Evolutionary conservation across 345 rosid genomes (phyloP).

Genomic region (Atalantia buxifolia): DNA sequence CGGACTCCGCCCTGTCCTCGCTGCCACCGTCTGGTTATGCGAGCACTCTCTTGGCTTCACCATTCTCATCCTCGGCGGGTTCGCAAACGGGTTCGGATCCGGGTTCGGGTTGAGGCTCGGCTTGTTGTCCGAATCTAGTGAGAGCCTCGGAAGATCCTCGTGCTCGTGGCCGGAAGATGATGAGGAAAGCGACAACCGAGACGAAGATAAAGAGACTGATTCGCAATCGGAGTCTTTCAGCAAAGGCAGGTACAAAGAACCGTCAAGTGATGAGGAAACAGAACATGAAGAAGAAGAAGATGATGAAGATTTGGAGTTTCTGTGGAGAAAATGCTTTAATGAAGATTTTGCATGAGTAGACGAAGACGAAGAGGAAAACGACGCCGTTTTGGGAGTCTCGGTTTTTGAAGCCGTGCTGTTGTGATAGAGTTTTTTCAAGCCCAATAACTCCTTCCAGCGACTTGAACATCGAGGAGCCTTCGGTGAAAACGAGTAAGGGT

Average conservation of each 20-base stretch:
- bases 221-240: conserved; percentile 65
- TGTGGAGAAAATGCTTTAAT: conserved; percentile 59
- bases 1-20: conserved; percentile 59
- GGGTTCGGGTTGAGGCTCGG: conserved; percentile 29
- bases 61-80: conserved; percentile 61
- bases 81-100: conserved; percentile 60
- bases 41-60: conserved; percentile 49
- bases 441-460: conserved; percentile 90
- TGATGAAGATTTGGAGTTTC: conserved; percentile 52
- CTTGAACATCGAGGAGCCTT: conserved; percentile 88
- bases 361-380: conserved; percentile 21
- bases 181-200: conserved; percentile 81
- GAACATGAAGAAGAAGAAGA: conserved; percentile 20
- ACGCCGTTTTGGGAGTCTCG: conserved; percentile 23
- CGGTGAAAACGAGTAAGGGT: conserved; percentile 56
- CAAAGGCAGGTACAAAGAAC: conserved; percentile 59
- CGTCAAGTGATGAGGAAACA: conserved; percentile 26
- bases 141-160: conserved; percentile 75
- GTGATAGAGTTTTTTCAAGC: conserved; percentile 62
- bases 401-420: conserved; percentile 19
- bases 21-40: conserved; percentile 7
- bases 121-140: conserved; percentile 72
- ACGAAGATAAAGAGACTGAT: conserved; percentile 66
- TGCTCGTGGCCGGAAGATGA: conserved; percentile 90
- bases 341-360: conserved; percentile 40